These are phyloP conservation scores for Bisporella sp. DNA, from an alignment of 2,329 filamentous ascomycete genomes.

Conservation along the genomic window DNA sequence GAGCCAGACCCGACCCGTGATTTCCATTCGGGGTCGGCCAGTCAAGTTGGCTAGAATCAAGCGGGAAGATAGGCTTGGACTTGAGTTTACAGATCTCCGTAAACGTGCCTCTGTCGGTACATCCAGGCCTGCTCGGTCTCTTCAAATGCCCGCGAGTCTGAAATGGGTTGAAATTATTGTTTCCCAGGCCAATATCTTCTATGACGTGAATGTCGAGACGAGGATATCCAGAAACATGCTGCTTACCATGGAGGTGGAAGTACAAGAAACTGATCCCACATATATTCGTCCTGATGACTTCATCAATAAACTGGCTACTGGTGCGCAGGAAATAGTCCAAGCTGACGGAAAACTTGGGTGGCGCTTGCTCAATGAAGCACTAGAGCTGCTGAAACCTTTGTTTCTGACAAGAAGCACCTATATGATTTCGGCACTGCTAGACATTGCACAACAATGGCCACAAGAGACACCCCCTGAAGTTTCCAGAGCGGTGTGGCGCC, in stretches of 20 bases:
- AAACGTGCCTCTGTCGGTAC: not conserved
- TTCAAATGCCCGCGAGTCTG: not conserved
- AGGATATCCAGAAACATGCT: not conserved
- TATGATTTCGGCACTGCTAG: not conserved
- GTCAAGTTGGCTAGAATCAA: not conserved
- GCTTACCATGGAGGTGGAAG: not conserved
- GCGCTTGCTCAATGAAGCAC: not conserved
- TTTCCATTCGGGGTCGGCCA: not conserved
- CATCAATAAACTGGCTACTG: not conserved
- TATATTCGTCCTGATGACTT: not conserved
- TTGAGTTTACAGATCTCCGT: not conserved
- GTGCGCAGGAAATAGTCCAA: not conserved
- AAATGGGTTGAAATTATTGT: not conserved
- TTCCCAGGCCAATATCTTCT: not conserved
- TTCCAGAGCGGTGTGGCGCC: not conserved
- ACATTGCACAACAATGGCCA: not conserved
- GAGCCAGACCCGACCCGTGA: not conserved
- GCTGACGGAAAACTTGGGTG: not conserved
- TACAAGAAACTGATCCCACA: not conserved
- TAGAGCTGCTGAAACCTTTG: not conserved
- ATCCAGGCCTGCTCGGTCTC: not conserved
- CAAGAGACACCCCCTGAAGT: not conserved
- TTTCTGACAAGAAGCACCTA: not conserved
- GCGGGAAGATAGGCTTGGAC: not conserved
- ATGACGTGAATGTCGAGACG: not conserved